Percentiles rank a stretch among this genome's conserved stretches.
These are phyloP conservation scores for Wickerhamomyces alni DNA, from an alignment of 805 yeast species.

Conservation along the genomic window DNA sequence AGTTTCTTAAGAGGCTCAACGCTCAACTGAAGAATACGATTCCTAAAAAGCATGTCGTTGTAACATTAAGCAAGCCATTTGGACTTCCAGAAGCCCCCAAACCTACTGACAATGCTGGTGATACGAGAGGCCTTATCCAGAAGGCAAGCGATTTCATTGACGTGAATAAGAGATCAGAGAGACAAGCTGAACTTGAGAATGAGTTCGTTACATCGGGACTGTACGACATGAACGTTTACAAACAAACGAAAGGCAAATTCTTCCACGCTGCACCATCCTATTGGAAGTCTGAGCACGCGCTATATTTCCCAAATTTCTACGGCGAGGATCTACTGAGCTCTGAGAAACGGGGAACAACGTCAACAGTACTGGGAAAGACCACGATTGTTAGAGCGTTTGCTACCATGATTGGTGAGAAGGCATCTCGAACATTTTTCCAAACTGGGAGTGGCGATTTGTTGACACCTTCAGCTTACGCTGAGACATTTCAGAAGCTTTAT, in stretches of 20 bases:
- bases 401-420: conserved; percentile 63
- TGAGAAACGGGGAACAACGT: conserved; percentile 25
- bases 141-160: conserved; percentile 42
- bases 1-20: too few relatives aligned
- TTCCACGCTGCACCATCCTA: conserved; percentile 78
- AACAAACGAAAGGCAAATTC: conserved; percentile 78
- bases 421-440: conserved; percentile 55
- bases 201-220: conserved; percentile 67
- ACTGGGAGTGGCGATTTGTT: conserved; percentile 37
- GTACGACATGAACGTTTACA: conserved; percentile 55
- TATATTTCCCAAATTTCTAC: conserved; percentile 75
- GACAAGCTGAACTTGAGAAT: conserved; percentile 49
- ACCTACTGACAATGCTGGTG: conserved; percentile 34
- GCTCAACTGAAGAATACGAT: too few relatives aligned
- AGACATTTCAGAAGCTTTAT: conserved; percentile 31
- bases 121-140: conserved; percentile 29
- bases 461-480: conserved; percentile 32
- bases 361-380: conserved; percentile 41
- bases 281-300: conserved; percentile 65
- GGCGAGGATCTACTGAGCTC: conserved; percentile 45
- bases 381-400: conserved; percentile 63
- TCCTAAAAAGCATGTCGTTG: conserved; percentile 29
- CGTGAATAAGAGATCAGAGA: conserved; percentile 38
- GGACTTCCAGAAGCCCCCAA: conserved; percentile 37
- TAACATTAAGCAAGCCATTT: conserved; percentile 37